Conservation (phyloP, 2,329 filamentous ascomycete genomes). For the Fusarium succisae region DNA sequence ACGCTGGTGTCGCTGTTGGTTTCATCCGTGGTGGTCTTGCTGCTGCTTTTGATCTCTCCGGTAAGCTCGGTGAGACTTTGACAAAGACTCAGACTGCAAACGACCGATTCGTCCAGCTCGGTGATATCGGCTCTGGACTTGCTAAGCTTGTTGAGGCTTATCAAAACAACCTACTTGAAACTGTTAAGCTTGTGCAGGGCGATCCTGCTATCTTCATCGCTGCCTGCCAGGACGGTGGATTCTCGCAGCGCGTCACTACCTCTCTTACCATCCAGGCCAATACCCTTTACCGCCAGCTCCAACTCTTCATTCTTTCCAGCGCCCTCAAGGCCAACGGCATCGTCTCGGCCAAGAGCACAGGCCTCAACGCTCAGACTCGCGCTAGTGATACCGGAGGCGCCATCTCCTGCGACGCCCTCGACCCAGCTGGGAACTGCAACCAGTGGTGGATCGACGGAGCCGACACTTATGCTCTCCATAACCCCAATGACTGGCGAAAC, state of each 20-base stretch:
- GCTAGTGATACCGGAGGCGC: background rate
- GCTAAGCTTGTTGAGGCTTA: constrained; percentile 10
- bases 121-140: background rate
- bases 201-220: constrained; percentile 4
- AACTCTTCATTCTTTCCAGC: constrained; percentile 6
- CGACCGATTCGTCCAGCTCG: constrained; percentile 5
- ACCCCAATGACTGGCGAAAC: constrained; percentile 15
- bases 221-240: constrained; percentile 4
- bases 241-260: constrained; percentile 20
- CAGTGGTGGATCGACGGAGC: constrained; percentile 9
- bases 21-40: background rate
- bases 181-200: constrained; percentile 15
- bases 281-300: constrained; percentile 9
- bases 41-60: constrained; percentile 5
- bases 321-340: constrained; percentile 15
- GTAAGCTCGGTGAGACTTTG: constrained; percentile 9
- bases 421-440: constrained; percentile 2
- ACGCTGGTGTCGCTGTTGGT: background rate
- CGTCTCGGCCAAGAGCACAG: constrained; percentile 6
- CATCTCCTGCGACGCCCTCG: background rate
- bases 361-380: background rate
- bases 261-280: constrained; percentile 18
- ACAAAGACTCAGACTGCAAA: background rate
- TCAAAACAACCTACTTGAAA: constrained; percentile 14
- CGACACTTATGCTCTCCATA: constrained; percentile 15